Percentiles rank a stretch among this genome's conserved stretches.
Evolutionary conservation across 1,139 yeast genomes (phyloP).

Genomic region (Nakaseomyces bracarensis): DNA sequence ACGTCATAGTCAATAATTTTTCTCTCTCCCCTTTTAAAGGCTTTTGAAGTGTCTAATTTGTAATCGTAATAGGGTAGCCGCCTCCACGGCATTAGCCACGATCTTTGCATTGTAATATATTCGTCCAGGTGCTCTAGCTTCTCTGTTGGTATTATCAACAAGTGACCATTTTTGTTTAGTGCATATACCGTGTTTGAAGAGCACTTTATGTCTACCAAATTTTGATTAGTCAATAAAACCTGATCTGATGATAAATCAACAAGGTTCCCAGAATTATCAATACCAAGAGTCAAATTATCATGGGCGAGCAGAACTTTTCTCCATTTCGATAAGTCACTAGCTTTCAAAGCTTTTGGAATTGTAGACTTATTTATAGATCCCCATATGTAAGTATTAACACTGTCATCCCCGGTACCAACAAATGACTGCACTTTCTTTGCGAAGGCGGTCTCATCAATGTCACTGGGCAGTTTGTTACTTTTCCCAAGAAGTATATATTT

Average conservation of each 20-base stretch:
- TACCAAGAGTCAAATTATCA: background rate
- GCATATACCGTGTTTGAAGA: constrained; percentile 55
- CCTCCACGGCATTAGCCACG: constrained; percentile 24
- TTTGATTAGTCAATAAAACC: constrained; percentile 36
- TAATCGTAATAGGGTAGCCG: constrained; percentile 18
- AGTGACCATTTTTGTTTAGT: constrained; percentile 45
- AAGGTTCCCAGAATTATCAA: background rate
- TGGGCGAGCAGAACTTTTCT: constrained; percentile 26
- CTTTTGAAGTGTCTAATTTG: constrained; percentile 18
- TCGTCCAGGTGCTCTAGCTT: constrained; percentile 16
- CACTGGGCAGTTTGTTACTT: constrained; percentile 15
- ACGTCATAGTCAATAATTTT: constrained; percentile 43
- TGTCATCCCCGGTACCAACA: constrained; percentile 1
- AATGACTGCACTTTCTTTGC: constrained; percentile 3
- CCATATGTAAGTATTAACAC: background rate
- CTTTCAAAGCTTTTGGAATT: constrained; percentile 22
- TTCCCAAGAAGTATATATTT: constrained; percentile 31
- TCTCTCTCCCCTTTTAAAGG: constrained; percentile 36
- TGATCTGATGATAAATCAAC: constrained; percentile 11
- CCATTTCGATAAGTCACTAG: constrained; percentile 20
- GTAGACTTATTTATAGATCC: constrained; percentile 1
- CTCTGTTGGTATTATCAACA: constrained; percentile 42
- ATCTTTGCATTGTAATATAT: constrained; percentile 14
- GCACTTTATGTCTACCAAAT: constrained; percentile 39
- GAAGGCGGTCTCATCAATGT: constrained; percentile 2